phyloP scores from a whole-genome alignment of 2,329 filamentous ascomycete genomes.

The Diaporthe aspalathi region DNA sequence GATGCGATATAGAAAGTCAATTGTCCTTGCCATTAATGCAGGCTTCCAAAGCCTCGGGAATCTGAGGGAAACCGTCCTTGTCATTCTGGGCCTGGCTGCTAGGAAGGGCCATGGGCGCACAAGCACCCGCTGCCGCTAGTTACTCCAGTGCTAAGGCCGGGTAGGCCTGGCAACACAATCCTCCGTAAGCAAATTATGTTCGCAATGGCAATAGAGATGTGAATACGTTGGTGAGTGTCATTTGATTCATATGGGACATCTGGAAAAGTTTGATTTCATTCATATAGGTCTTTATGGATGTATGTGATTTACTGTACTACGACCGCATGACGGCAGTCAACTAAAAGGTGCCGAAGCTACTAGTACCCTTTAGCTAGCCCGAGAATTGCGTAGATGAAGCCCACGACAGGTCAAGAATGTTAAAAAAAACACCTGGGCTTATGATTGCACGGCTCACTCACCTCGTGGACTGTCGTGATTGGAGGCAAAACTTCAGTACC shows the following conservation, averaged over 20 bases:
- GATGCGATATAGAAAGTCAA: constrained; percentile 63
- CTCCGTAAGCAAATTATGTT: constrained; percentile 19
- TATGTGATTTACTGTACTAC: neutral
- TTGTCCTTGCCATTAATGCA: constrained; percentile 48
- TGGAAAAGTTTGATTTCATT: neutral
- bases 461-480: constrained; percentile 23
- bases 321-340: constrained; percentile 23
- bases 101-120: constrained; percentile 23
- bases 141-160: constrained; percentile 20
- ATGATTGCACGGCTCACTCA: neutral
- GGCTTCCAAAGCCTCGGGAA: constrained; percentile 44
- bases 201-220: neutral
- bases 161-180: constrained; percentile 18
- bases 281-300: constrained; percentile 1
- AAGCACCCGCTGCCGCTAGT: neutral
- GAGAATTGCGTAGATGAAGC: neutral
- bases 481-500: constrained; percentile 35
- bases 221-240: too few relatives aligned
- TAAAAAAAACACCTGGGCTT: neutral
- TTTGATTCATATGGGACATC: neutral
- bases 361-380: constrained; percentile 1
- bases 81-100: constrained; percentile 34
- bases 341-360: neutral
- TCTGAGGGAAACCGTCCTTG: constrained; percentile 44
- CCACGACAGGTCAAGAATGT: neutral